phyloP scores from a whole-genome alignment of 2,329 filamentous ascomycete species.

The Beauveria bassiana region DNA sequence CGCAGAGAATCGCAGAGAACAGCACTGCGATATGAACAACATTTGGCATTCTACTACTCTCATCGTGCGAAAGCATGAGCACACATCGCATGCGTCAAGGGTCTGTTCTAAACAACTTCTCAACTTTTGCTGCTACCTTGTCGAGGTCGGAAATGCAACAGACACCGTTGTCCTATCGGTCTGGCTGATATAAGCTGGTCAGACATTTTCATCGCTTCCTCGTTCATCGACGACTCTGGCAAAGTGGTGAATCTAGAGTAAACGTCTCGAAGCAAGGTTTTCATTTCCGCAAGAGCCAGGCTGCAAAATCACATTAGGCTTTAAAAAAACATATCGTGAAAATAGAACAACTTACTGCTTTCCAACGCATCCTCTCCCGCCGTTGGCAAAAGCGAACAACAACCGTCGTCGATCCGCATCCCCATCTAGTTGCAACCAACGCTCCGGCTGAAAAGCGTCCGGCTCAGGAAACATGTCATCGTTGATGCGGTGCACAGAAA shows the following conservation, averaged over 20 bases:
- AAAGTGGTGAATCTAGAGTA: slow-evolving; percentile 52
- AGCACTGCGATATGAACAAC: not conserved
- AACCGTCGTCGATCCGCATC: slow-evolving; percentile 60
- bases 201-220: slow-evolving; percentile 53
- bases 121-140: slow-evolving; percentile 6
- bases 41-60: not conserved
- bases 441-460: slow-evolving; percentile 68
- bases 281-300: slow-evolving; percentile 62
- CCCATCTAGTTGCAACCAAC: slow-evolving; percentile 71
- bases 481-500: slow-evolving; percentile 52
- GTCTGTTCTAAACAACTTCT: not conserved
- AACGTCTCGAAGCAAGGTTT: slow-evolving; percentile 52
- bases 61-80: too few relatives aligned
- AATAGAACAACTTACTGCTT: slow-evolving; percentile 48
- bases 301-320: slow-evolving; percentile 16
- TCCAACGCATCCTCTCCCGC: slow-evolving; percentile 57
- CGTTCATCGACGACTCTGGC: slow-evolving; percentile 45
- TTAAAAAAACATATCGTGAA: not conserved
- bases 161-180: slow-evolving; percentile 51
- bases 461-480: slow-evolving; percentile 68
- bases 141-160: slow-evolving; percentile 40
- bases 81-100: not conserved
- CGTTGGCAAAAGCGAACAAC: slow-evolving; percentile 59
- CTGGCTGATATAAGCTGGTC: slow-evolving; percentile 62
- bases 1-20: too few relatives aligned